phyloP scores from a whole-genome alignment of 1,284 basidiomycete genomes.

The Amylostereum areolatum region DNA sequence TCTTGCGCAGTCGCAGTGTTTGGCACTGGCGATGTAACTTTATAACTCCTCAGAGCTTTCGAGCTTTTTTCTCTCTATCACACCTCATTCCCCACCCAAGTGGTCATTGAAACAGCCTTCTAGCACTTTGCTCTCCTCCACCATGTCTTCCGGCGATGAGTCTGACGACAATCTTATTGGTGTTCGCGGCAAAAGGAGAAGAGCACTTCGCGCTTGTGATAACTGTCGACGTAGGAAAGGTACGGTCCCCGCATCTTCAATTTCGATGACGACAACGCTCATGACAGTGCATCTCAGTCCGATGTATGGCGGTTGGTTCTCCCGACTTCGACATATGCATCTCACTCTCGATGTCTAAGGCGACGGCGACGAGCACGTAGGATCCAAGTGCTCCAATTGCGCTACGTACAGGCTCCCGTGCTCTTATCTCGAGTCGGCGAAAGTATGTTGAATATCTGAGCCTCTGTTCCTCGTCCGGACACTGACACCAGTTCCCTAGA shows the following conservation, averaged over 20 bases:
- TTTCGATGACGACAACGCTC: background rate
- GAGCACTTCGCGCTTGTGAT: background rate
- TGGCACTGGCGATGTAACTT: no score
- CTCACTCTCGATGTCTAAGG: conserved; percentile 25
- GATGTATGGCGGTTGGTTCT: background rate
- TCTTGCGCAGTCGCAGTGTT: no score
- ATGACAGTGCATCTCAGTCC: background rate
- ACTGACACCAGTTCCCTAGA: conserved; percentile 30
- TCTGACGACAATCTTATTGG: no score
- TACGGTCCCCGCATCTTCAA: background rate
- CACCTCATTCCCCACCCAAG: no score
- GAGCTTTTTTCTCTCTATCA: no score
- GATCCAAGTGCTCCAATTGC: conserved; percentile 75
- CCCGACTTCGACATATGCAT: background rate
- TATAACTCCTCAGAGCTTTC: no score
- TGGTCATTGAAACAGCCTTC: no score
- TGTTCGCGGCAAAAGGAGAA: background rate
- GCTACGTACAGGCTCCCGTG: conserved; percentile 64
- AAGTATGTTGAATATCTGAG: conserved; percentile 37
- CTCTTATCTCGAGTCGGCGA: conserved; percentile 68
- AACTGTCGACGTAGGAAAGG: background rate
- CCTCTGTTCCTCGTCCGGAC: no score
- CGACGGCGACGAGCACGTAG: conserved; percentile 55
- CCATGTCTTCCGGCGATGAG: no score
- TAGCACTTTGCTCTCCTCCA: no score